Conservation (phyloP, 129 eudicot species). For the Escallonia herrerae region DNA sequence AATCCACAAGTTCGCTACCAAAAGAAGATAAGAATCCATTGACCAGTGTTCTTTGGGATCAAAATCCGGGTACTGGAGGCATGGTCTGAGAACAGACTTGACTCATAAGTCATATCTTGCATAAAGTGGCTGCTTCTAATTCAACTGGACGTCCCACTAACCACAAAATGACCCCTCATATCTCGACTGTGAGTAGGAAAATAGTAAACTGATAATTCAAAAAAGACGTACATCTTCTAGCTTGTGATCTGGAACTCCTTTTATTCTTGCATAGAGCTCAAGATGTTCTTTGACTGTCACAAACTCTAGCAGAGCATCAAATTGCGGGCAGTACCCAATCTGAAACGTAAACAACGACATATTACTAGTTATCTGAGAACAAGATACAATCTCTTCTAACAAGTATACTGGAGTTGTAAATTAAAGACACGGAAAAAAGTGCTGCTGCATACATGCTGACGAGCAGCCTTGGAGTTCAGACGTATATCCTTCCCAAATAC, state of each 20-base stretch:
- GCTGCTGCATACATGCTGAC: constrained; percentile 54
- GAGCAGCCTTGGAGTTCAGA: constrained; percentile 83
- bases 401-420: not conserved
- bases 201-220: constrained; percentile 4
- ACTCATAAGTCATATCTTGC: too few species aligned
- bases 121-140: too few species aligned
- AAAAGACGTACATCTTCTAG: constrained; percentile 58
- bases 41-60: too few species aligned
- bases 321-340: constrained; percentile 98
- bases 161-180: too few species aligned
- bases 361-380: not conserved
- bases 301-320: constrained; percentile 88
- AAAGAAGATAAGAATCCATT: too few species aligned
- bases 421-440: constrained; percentile 4
- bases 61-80: too few species aligned
- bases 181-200: not conserved
- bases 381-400: not conserved
- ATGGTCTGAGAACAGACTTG: too few species aligned
- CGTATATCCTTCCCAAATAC: constrained; percentile 82
- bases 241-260: constrained; percentile 73
- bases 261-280: constrained; percentile 89
- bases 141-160: too few species aligned
- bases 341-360: constrained; percentile 30
- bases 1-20: too few species aligned
- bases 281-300: constrained; percentile 85